These are phyloP conservation scores for Claviceps humidiphila DNA, from an alignment of 2,329 filamentous ascomycete species.

Conservation along the genomic window DNA sequence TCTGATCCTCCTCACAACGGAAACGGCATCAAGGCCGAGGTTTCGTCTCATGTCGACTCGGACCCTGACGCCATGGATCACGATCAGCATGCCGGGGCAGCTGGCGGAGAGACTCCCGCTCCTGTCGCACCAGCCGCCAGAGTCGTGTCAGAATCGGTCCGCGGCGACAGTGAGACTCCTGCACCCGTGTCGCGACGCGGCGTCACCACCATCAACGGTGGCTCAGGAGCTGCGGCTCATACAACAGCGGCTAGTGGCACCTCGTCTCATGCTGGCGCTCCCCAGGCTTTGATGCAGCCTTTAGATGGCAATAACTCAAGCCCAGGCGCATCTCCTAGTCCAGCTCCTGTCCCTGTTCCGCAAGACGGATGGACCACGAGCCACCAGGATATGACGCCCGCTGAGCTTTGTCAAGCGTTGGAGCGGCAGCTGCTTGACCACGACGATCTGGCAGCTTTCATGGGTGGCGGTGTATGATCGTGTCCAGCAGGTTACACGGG, in stretches of 20 bases:
- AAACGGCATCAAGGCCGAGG: constrained; percentile 38
- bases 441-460: constrained; percentile 48
- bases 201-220: constrained; percentile 46
- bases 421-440: constrained; percentile 47
- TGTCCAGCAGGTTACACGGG: not conserved
- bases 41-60: constrained; percentile 39
- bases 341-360: constrained; percentile 15
- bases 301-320: constrained; percentile 24
- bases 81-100: constrained; percentile 26
- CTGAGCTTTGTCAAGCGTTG: constrained; percentile 44
- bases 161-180: constrained; percentile 41
- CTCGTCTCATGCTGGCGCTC: constrained; percentile 23
- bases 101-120: constrained; percentile 6
- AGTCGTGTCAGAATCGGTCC: constrained; percentile 26
- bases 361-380: constrained; percentile 22
- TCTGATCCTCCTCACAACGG: constrained; percentile 15
- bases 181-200: constrained; percentile 35
- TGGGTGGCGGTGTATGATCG: constrained; percentile 43
- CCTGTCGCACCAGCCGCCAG: constrained; percentile 20
- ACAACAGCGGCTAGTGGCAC: constrained; percentile 21
- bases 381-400: constrained; percentile 41
- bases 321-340: constrained; percentile 19
- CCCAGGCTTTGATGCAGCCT: constrained; percentile 13
- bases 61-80: constrained; percentile 46
- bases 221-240: constrained; percentile 34